phyloP scores from a whole-genome alignment of 2,329 filamentous ascomycete genomes.

The Penicillium occitanis region DNA sequence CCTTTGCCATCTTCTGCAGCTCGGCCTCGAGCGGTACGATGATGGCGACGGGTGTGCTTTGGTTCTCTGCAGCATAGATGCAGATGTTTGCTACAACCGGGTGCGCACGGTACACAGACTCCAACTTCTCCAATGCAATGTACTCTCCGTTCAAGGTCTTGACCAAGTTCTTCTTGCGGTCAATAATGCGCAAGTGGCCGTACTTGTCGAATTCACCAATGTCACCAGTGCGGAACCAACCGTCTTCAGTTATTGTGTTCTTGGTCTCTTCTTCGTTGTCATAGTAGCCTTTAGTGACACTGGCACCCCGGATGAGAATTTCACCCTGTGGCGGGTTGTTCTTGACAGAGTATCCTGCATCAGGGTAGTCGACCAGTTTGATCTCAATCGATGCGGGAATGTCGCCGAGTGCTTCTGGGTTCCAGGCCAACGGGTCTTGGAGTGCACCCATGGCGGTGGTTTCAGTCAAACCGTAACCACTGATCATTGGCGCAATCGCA shows the following conservation, averaged over 20 bases:
- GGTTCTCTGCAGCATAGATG: slow-evolving; percentile 73
- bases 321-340: slow-evolving; percentile 83
- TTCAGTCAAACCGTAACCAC: slow-evolving; percentile 91
- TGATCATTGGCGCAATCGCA: slow-evolving; percentile 90
- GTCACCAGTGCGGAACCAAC: slow-evolving; percentile 97
- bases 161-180: slow-evolving; percentile 97
- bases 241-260: slow-evolving; percentile 74
- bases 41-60: slow-evolving; percentile 77
- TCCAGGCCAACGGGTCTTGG: slow-evolving; percentile 78
- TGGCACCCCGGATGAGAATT: slow-evolving; percentile 79
- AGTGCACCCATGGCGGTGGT: slow-evolving; percentile 66
- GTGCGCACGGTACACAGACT: slow-evolving; percentile 81
- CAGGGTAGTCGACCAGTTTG: slow-evolving; percentile 87
- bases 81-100: slow-evolving; percentile 83
- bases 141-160: slow-evolving; percentile 96
- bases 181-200: slow-evolving; percentile 83
- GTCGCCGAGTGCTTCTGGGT: slow-evolving; percentile 72
- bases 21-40: slow-evolving; percentile 63
- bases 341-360: slow-evolving; percentile 79
- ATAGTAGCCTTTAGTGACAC: slow-evolving; percentile 76
- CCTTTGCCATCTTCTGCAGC: slow-evolving; percentile 56
- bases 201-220: slow-evolving; percentile 83
- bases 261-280: slow-evolving; percentile 82
- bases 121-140: slow-evolving; percentile 93
- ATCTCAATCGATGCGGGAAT: slow-evolving; percentile 75